Percentiles rank a stretch among this genome's conserved stretches.
These are phyloP conservation scores for Penicillium sp. DNA, from an alignment of 2,329 filamentous ascomycete species.

Conservation along the genomic window DNA sequence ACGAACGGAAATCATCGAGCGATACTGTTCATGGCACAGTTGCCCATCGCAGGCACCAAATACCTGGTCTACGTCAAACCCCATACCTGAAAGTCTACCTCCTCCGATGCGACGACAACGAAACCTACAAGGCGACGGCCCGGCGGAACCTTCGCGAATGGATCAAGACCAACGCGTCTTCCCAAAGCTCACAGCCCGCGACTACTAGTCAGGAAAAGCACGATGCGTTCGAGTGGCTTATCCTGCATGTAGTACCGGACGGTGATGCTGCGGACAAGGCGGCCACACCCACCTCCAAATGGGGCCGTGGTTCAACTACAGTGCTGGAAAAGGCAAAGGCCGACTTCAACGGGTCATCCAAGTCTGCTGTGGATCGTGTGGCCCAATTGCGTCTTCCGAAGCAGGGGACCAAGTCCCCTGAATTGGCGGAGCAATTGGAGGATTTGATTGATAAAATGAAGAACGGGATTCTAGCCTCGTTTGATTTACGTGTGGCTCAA, in stretches of 20 bases:
- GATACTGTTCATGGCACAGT: constrained; percentile 37
- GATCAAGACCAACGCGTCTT: constrained; percentile 73
- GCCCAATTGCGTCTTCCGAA: constrained; percentile 76
- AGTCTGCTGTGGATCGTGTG: constrained; percentile 71
- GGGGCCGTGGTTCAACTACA: constrained; percentile 75
- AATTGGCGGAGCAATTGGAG: constrained; percentile 76
- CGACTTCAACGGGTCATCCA: constrained; percentile 81
- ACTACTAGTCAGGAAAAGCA: constrained; percentile 79
- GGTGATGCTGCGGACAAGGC: constrained; percentile 64
- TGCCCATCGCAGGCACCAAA: constrained; percentile 76
- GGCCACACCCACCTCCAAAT: constrained; percentile 62
- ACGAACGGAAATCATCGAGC: constrained; percentile 36
- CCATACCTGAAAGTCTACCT: constrained; percentile 91
- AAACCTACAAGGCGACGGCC: constrained; percentile 80
- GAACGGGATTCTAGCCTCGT: constrained; percentile 79
- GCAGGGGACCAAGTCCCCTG: constrained; percentile 63
- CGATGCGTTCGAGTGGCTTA: constrained; percentile 93
- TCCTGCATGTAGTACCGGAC: constrained; percentile 89
- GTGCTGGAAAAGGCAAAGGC: constrained; percentile 84
- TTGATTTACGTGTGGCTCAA: constrained; percentile 84
- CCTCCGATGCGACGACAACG: constrained; percentile 91
- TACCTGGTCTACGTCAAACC: constrained; percentile 86
- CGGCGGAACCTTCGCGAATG: constrained; percentile 82
- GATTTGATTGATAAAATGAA: constrained; percentile 87
- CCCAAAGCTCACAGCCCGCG: constrained; percentile 30